These are phyloP conservation scores for Inonotus obliquus DNA, from an alignment of 1,284 basidiomycete species.

Conservation along the genomic window DNA sequence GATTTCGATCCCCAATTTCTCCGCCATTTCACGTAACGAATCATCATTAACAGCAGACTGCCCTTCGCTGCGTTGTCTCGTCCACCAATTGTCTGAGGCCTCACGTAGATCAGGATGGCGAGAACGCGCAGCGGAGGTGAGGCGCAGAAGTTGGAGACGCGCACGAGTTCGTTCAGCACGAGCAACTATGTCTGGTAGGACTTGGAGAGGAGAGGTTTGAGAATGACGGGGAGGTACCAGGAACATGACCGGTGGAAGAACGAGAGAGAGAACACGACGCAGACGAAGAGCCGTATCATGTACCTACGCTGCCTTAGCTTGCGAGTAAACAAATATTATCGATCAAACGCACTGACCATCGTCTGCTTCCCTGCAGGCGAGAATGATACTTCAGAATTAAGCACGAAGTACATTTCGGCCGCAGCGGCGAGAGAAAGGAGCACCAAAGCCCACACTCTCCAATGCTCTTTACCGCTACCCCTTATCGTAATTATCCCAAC, in stretches of 20 bases:
- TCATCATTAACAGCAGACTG: slow-evolving; percentile 41
- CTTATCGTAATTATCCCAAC: slow-evolving; percentile 45
- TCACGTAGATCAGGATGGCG: slow-evolving; percentile 46
- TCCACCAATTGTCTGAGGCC: slow-evolving; percentile 51
- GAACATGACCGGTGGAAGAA: slow-evolving; percentile 50
- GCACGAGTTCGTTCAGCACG: slow-evolving; percentile 36
- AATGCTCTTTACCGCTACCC: slow-evolving; percentile 34
- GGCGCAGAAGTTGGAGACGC: slow-evolving; percentile 49
- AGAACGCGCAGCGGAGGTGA: slow-evolving; percentile 49
- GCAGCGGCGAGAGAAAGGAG: slow-evolving; percentile 39
- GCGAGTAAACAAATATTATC: no score
- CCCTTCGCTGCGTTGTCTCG: slow-evolving; percentile 47
- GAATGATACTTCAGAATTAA: not conserved
- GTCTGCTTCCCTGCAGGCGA: not conserved
- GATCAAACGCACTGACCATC: not conserved
- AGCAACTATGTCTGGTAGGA: slow-evolving; percentile 28
- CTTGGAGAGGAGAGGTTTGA: slow-evolving; percentile 27
- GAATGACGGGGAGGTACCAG: slow-evolving; percentile 31
- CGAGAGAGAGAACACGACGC: slow-evolving; percentile 54
- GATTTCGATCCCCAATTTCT: slow-evolving; percentile 44
- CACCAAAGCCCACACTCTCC: slow-evolving; percentile 44
- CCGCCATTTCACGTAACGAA: slow-evolving; percentile 46
- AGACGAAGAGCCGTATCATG: slow-evolving; percentile 53
- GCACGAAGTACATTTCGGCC: not conserved
- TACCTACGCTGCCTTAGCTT: slow-evolving; percentile 41